Conservation (phyloP, 2,329 filamentous ascomycete genomes). For the Penicillium sp. region DNA sequence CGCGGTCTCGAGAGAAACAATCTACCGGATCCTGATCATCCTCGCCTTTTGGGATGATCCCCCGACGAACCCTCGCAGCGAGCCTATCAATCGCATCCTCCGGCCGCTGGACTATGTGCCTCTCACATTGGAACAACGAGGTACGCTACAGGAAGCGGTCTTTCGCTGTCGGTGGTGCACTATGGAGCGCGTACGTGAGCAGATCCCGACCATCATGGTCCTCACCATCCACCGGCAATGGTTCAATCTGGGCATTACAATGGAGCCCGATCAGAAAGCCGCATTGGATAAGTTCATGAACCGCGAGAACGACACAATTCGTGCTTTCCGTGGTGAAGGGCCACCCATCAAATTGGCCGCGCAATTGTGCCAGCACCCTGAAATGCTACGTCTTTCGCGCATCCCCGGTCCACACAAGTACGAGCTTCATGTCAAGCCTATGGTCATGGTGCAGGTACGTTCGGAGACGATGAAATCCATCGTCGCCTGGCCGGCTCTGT, state of each 20-base stretch:
- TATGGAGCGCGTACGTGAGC: slow-evolving; percentile 35
- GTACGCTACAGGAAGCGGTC: slow-evolving; percentile 40
- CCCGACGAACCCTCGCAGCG: slow-evolving; percentile 7
- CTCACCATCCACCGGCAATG: slow-evolving; percentile 41
- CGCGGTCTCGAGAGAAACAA: slow-evolving; percentile 45
- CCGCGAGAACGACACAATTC: slow-evolving; percentile 17
- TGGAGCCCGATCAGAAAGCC: slow-evolving; percentile 24
- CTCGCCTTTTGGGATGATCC: slow-evolving; percentile 46
- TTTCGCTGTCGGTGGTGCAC: slow-evolving; percentile 48
- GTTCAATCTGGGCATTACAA: slow-evolving; percentile 32
- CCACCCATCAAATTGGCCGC: not conserved
- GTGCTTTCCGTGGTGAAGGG: slow-evolving; percentile 25
- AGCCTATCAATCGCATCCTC: slow-evolving; percentile 37
- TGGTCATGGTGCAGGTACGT: slow-evolving; percentile 27
- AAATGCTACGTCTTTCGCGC: not conserved
- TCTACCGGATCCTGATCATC: slow-evolving; percentile 47
- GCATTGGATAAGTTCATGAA: slow-evolving; percentile 29
- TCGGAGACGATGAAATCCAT: slow-evolving; percentile 9
- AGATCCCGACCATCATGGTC: slow-evolving; percentile 40
- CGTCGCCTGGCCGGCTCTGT: slow-evolving; percentile 28
- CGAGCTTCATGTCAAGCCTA: slow-evolving; percentile 27
- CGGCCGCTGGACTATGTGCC: slow-evolving; percentile 41
- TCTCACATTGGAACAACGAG: slow-evolving; percentile 34
- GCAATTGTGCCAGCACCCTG: not conserved
- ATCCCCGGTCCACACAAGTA: slow-evolving; percentile 20